These are phyloP conservation scores for Echites panduratus DNA, from an alignment of 257 asterid species.

Conservation along the genomic window DNA sequence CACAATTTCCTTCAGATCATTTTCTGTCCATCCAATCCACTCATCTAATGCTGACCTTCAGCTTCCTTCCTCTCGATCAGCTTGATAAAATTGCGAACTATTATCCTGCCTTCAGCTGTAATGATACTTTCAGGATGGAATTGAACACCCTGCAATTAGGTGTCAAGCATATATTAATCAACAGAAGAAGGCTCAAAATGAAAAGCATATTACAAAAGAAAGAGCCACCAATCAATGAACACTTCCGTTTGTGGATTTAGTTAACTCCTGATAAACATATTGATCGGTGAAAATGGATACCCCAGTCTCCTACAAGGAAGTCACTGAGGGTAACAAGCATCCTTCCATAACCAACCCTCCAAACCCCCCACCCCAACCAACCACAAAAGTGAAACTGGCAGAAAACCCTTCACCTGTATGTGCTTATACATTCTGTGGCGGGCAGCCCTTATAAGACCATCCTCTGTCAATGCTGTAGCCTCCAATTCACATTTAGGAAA, in stretches of 20 bases:
- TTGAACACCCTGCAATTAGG: conserved; percentile 70
- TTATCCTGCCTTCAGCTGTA: conserved; percentile 65
- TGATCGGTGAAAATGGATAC: too few relatives aligned
- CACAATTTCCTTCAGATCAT: too few relatives aligned
- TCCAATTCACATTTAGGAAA: conserved; percentile 76
- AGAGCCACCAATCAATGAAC: neutral
- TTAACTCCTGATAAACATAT: too few relatives aligned
- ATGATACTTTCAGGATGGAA: conserved; percentile 80
- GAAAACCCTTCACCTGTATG: conserved; percentile 45
- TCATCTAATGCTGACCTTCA: conserved; percentile 29
- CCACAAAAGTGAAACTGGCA: too few relatives aligned
- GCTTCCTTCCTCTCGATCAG: conserved; percentile 63
- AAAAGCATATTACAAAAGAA: neutral
- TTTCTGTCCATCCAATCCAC: too few relatives aligned
- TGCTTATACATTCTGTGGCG: conserved; percentile 76
- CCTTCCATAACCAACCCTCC: too few relatives aligned
- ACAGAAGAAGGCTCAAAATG: neutral
- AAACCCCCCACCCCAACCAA: too few relatives aligned
- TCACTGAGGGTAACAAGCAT: too few relatives aligned
- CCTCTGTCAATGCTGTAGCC: conserved; percentile 95
- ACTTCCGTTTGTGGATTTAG: too few relatives aligned
- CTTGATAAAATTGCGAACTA: conserved; percentile 65
- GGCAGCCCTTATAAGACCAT: conserved; percentile 88
- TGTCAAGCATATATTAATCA: too few relatives aligned
- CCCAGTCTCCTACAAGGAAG: too few relatives aligned